Base-by-base conservation (phyloP, 2,329 filamentous ascomycete species). In the Claviceps lovelessii region DNA sequence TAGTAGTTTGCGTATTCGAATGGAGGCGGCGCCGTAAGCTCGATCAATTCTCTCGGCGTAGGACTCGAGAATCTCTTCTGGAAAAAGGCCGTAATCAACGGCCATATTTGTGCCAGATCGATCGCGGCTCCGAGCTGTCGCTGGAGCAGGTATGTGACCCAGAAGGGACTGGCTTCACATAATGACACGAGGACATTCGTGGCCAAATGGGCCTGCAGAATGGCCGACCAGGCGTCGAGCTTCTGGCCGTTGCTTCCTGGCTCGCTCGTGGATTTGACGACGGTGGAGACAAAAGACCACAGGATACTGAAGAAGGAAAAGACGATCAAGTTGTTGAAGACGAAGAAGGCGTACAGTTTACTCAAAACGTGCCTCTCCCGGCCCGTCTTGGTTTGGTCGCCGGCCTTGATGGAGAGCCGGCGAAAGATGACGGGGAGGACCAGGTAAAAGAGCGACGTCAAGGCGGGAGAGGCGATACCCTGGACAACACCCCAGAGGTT, bases 1-100 rank as follows among this genome's bases (percentile, higher is more conserved):
- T 96, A 98, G 72, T 97, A 97, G 62, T 83, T 89, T 56, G 93
- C 89, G 65, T 96, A 97, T 61, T 97, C 90, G 67, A 98, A 96
- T 0, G 88, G 76, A 2, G 88, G 90, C 1, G 93, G 93, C 4
- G 93, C 93, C 0, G 90, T 95, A 64, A 93, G 80, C 68, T 95
- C 88, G 61, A 97, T 97, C 61, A 93, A 75, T 67, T 95, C 86
- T 61, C 93, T 80, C 5, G 93, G 93, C 2, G 93, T 97, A 3
- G 91, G 91, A 58, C 82, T 85, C 31, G 88, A 79, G 63, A 96
- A 93, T 54, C 85, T 91, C 65, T 89, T 85, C 58, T 85, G 80
- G 67, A 93, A 86, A 64, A 89, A 95, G 58, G 88, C 85, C 76
- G 85, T 87, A n/a, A 86, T 74, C 53, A 98, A 73, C 10, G 85